Base-by-base conservation (phyloP, 805 yeast species). In the Sugiyamaella lignohabitans region DNA sequence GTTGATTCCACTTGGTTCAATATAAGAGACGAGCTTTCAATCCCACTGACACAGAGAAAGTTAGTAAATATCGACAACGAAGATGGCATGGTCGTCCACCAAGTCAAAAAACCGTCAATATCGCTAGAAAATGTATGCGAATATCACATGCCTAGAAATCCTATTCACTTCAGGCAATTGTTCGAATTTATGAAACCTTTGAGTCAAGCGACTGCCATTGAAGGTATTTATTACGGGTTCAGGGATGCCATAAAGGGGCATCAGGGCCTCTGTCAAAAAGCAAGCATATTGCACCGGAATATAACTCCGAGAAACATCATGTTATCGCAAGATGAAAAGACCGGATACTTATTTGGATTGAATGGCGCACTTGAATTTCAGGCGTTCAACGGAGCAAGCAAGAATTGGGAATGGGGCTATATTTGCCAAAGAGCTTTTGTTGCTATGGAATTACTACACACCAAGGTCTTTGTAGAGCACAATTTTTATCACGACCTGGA, bases 401-500 rank as follows among this genome's bases (percentile, higher is more conserved):
- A 3, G 3, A 23, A 19, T 14, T 43, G 46, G 46, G 18, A 21
- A 14, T 43, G 41, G 46, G 46, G 46, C 2, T 36, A 19, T 24
- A 17, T 18, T 16, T 35, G 17, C 22, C 5, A n/a, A 11, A 43
- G 19, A 32, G 46, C 39, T 14, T 43, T 43, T 36, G 29, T 43
- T 21, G 46, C 46, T 3, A 16, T 35, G 16, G 46, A 43, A 32
- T 23, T 43, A 22, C 24, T 43, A 14, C 3, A 11, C 22, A 2
- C 46, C n/a, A 35, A 36, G 10, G 24, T 24, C 10, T 23, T 3
- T 36, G 36, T 43, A 16, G 40, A 36, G 17, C 40, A 43, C 41
- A 34, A 36, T 20, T 43, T 43, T 17, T 36, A 36, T 21, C 46
- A 43, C n/a, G 46, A 43, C 21, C 19, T 43, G 21, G 46, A 43